These are phyloP conservation scores for Boletus sensibilis DNA, from an alignment of 768 basidiomycete genomes.

Conservation along the genomic window DNA sequence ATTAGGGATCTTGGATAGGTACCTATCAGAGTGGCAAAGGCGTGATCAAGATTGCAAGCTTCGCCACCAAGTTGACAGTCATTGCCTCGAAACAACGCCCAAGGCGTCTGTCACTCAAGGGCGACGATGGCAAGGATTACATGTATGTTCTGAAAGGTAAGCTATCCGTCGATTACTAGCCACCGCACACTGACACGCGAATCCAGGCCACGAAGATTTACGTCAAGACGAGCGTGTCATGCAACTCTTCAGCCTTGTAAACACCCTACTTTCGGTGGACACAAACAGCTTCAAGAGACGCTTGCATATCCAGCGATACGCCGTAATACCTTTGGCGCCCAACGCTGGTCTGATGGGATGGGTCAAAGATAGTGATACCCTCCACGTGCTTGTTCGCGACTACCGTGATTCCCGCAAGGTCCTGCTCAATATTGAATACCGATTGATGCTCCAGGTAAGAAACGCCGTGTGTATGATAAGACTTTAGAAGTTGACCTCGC, in stretches of 20 bases:
- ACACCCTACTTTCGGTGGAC: constrained; percentile 89
- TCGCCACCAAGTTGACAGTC: constrained; percentile 86
- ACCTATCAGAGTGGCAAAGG: constrained; percentile 90
- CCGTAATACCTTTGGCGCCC: constrained; percentile 92
- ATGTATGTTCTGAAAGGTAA: constrained; percentile 88
- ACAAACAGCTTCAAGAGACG: constrained; percentile 95
- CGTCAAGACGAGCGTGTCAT: constrained; percentile 99
- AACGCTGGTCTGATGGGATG: constrained; percentile 94
- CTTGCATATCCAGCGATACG: constrained; percentile 88
- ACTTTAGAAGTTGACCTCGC: not conserved
- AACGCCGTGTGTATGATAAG: constrained; percentile 67
- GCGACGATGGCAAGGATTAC: constrained; percentile 91
- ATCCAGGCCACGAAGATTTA: constrained; percentile 91
- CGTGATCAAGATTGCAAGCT: constrained; percentile 78
- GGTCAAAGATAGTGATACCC: constrained; percentile 93
- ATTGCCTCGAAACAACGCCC: constrained; percentile 98
- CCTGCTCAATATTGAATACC: constrained; percentile 94
- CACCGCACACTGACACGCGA: not conserved
- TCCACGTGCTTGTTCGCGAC: constrained; percentile 94
- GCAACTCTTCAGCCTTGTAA: constrained; percentile 97
- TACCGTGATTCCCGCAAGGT: constrained; percentile 97
- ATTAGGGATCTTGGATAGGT: constrained; percentile 42
- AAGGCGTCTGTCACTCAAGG: constrained; percentile 79
- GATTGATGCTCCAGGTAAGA: constrained; percentile 92
- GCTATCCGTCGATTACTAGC: no score